Evolutionary conservation across 768 basidiomycete genomes (phyloP).

Genomic region (Cystobasidium tubakii): DNA sequence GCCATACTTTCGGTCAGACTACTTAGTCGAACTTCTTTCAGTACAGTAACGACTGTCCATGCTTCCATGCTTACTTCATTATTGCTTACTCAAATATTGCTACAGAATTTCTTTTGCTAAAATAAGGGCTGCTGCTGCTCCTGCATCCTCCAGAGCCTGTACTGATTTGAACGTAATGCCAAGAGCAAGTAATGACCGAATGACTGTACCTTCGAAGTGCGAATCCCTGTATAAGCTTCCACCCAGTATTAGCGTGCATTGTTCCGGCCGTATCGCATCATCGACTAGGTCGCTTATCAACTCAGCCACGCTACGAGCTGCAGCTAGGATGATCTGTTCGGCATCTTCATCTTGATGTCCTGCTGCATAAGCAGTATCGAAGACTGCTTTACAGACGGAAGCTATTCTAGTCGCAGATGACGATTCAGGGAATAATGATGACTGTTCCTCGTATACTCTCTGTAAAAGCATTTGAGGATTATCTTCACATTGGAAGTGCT

Average conservation of each 20-base stretch:
- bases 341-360: conserved; percentile 14
- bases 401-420: conserved; percentile 11
- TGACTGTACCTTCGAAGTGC: background rate
- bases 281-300: background rate
- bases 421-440: background rate
- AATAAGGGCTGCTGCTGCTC: conserved; percentile 16
- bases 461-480: conserved; percentile 18
- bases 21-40: too few relatives aligned
- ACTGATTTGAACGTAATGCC: conserved; percentile 3
- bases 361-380: background rate
- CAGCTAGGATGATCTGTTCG: background rate
- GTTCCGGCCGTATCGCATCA: background rate
- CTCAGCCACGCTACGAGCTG: background rate
- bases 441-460: conserved; percentile 20
- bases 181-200: background rate
- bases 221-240: conserved; percentile 7
- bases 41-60: too few relatives aligned
- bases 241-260: conserved; percentile 20
- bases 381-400: conserved; percentile 10
- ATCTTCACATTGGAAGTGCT: conserved; percentile 23
- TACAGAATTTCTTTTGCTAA: conserved; percentile 12
- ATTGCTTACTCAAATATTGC: background rate
- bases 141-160: conserved; percentile 14
- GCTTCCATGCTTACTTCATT: conserved; percentile 1
- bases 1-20: too few relatives aligned